These are phyloP conservation scores for Tylopilus cervinicoccineus DNA, from an alignment of 768 basidiomycete genomes.

Conservation along the genomic window DNA sequence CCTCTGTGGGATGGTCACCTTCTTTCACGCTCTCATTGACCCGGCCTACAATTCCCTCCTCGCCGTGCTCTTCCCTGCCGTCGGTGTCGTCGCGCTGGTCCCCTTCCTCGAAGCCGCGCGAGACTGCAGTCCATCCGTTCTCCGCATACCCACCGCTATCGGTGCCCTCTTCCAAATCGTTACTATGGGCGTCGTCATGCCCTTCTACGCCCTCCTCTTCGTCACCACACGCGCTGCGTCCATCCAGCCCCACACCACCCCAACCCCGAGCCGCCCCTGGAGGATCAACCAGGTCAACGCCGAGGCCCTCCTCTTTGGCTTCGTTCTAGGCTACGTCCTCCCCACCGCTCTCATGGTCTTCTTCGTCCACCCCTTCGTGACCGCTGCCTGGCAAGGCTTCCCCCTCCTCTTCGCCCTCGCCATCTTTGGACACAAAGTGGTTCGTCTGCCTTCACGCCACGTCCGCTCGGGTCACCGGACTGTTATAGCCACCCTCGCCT, in stretches of 20 bases:
- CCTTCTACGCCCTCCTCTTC: constrained; percentile 47
- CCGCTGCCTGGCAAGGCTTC: constrained; percentile 53
- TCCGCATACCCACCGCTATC: constrained; percentile 41
- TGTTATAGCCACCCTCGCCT: constrained; percentile 13
- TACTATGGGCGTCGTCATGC: constrained; percentile 41
- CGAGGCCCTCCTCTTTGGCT: constrained; percentile 49
- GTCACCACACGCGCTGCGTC: constrained; percentile 36
- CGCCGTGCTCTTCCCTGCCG: constrained; percentile 8
- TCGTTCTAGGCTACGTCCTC: constrained; percentile 42
- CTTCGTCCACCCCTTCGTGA: constrained; percentile 39
- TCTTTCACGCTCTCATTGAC: constrained; percentile 39
- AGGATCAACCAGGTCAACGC: constrained; percentile 43
- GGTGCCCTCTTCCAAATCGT: constrained; percentile 39
- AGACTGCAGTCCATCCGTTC: constrained; percentile 28
- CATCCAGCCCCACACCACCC: neutral
- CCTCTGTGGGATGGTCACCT: constrained; percentile 42
- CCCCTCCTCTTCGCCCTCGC: constrained; percentile 46
- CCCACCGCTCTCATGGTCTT: constrained; percentile 45
- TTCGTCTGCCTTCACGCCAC: constrained; percentile 29
- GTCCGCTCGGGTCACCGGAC: constrained; percentile 20
- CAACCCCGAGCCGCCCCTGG: constrained; percentile 9
- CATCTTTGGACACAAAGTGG: constrained; percentile 34
- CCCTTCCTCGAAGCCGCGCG: constrained; percentile 45
- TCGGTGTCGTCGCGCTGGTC: constrained; percentile 30
- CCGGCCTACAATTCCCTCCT: constrained; percentile 15